Evolutionary conservation across 208 protist genomes (phyloP), one percentile per base, ranked within the genome.

Genomic region (Trypanosoma scelopori): DNA sequence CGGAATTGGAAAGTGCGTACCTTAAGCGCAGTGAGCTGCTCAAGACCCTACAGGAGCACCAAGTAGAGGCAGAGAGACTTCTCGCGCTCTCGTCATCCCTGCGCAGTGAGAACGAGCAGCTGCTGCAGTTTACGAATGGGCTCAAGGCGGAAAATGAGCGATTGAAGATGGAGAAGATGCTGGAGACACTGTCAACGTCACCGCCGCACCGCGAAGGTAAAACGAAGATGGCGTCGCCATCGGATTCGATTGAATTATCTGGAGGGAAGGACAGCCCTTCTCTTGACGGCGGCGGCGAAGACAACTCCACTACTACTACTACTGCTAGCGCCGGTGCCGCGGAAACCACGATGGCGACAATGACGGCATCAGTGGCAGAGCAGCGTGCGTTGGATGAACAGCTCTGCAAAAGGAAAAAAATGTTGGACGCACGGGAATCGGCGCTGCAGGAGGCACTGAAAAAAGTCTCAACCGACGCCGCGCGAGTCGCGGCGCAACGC

Each of bases 391-490:
- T 39, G 20, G 50, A 7, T n/a, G 22, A 46, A 12, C n/a, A 55
- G 43, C n/a, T 0, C 49, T 64, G 66, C 27, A 78, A 81, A 59
- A 78, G 74, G 67, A 62, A 84, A 51, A 78, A 69, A 9, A 62
- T 76, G 45, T 69, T 89, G 0, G 78, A 85, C 59, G 30, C 81
- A 66, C 76, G 78, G 12, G 82, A 92, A 62, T 71, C 75, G 18
- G 79, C 80, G 46, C 78, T 89, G 64, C 76, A 92, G 67, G 80
- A 83, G 39, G 76, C 78, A 5, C 62, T 87, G 41, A 85, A 89
- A 51, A 89, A 87, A 58, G 76, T 85, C 13, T 78, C 76, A 3
- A 50, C 43, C 22, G 82, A 92, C 55, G 78, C 79, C 18, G 72
- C 71, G 3, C 75, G 65, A 50, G 58, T 89, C 12, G 74, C 72